A percentile compares a stretch with the other conserved stretches of the same genome.
These are phyloP conservation scores for Suhomyces faveliae DNA, from an alignment of 805 yeast species.

Conservation along the genomic window DNA sequence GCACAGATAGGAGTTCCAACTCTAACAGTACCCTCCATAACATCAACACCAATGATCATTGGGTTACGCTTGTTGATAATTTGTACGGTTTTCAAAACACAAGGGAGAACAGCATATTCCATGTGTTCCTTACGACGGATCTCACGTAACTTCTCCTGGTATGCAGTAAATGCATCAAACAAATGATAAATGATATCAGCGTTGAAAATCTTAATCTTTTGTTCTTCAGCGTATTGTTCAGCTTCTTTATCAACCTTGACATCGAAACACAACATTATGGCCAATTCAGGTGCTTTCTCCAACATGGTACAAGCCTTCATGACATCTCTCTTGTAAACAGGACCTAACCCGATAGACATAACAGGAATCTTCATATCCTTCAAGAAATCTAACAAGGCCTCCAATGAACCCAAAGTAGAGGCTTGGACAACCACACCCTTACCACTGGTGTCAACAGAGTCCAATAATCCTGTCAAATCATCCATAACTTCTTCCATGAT, in stretches of 20 bases:
- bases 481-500: constrained; percentile 98
- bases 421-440: constrained; percentile 99
- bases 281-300: constrained; percentile 92
- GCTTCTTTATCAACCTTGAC: constrained; percentile 97
- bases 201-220: constrained; percentile 85
- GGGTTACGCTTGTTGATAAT: constrained; percentile 98
- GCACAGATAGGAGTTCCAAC: constrained; percentile 95
- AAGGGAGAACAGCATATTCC: constrained; percentile 91
- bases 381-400: constrained; percentile 93
- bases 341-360: constrained; percentile 97
- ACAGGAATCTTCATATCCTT: constrained; percentile 99
- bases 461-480: constrained; percentile 90
- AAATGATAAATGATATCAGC: constrained; percentile 96
- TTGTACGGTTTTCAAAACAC: constrained; percentile 91
- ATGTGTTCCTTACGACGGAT: constrained; percentile 85
- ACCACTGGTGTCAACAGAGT: constrained; percentile 92
- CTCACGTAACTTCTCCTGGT: constrained; percentile 85
- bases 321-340: constrained; percentile 96
- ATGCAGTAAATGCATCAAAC: constrained; percentile 91
- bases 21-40: constrained; percentile 83
- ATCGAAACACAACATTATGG: constrained; percentile 98
- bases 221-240: constrained; percentile 94
- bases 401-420: constrained; percentile 95
- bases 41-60: constrained; percentile 99
- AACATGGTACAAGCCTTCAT: constrained; percentile 97